phyloP scores from a whole-genome alignment of 495 filamentous ascomycete genomes.

The Sporormia fimetaria region DNA sequence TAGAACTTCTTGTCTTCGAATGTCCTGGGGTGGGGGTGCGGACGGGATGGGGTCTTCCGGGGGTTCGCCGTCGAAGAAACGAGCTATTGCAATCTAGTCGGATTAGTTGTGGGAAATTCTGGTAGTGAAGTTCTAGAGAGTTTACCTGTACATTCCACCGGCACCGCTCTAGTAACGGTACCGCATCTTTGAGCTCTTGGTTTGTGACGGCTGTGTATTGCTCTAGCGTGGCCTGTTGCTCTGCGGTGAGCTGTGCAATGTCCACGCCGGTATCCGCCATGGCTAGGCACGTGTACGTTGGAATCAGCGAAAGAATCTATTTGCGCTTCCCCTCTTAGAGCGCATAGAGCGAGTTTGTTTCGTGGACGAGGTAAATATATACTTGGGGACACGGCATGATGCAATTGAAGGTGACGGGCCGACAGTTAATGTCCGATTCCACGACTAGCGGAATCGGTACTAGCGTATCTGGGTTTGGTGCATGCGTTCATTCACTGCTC shows the following conservation, averaged over 20 bases:
- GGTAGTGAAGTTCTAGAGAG: constrained; percentile 3
- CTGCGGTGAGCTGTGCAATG: constrained; percentile 55
- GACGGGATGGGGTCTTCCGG: constrained; percentile 64
- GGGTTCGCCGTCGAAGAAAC: constrained; percentile 94
- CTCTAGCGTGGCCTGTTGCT: constrained; percentile 69
- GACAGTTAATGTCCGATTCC: too few species aligned
- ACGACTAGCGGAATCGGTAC: too few species aligned
- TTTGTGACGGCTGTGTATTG: constrained; percentile 83
- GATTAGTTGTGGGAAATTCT: too few species aligned
- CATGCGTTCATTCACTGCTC: too few species aligned
- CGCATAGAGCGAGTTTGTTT: too few species aligned
- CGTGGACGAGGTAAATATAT: too few species aligned
- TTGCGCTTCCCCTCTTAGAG: too few species aligned
- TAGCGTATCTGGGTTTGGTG: too few species aligned
- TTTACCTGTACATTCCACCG: constrained; percentile 91
- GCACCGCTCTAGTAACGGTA: constrained; percentile 68
- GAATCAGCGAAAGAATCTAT: neutral
- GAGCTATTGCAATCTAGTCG: constrained; percentile 76
- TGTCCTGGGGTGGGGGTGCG: constrained; percentile 46
- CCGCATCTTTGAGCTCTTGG: constrained; percentile 63
- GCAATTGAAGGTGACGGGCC: too few species aligned
- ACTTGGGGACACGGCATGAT: too few species aligned
- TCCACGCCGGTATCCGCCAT: constrained; percentile 41
- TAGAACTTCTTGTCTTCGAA: constrained; percentile 56
- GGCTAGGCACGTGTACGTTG: neutral